Evolutionary conservation across 331 rosid genomes (phyloP).

Genomic region (Phaseolus coccineus): DNA sequence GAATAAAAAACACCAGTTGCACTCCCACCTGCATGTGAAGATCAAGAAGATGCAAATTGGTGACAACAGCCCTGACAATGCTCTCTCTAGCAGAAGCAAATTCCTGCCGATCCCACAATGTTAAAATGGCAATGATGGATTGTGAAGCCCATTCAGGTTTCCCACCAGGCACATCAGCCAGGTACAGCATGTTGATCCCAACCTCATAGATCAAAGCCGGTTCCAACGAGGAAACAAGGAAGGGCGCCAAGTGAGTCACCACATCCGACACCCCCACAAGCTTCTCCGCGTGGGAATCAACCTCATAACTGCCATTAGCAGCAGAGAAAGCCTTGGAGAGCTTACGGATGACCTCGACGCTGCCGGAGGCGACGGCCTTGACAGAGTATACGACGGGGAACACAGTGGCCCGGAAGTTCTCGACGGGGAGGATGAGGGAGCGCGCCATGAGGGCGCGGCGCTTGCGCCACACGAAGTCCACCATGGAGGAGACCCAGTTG

Average conservation of each 20-base stretch:
- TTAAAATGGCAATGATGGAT: slow-evolving; percentile 88
- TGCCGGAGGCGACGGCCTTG: slow-evolving; percentile 90
- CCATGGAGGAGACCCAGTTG: slow-evolving; percentile 96
- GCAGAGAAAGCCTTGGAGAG: slow-evolving; percentile 75
- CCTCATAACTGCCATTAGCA: slow-evolving; percentile 44
- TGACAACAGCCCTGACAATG: slow-evolving; percentile 95
- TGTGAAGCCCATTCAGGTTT: slow-evolving; percentile 99
- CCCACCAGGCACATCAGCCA: slow-evolving; percentile 99
- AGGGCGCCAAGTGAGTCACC: slow-evolving; percentile 91
- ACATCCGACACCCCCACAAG: slow-evolving; percentile 94
- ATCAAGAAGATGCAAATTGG: slow-evolving; percentile 95
- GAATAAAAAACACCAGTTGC: slow-evolving; percentile 23
- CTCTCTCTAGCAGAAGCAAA: slow-evolving; percentile 95
- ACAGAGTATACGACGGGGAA: slow-evolving; percentile 89
- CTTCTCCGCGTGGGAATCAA: slow-evolving; percentile 80
- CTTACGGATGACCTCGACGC: slow-evolving; percentile 80
- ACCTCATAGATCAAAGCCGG: slow-evolving; percentile 96
- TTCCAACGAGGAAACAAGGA: slow-evolving; percentile 89
- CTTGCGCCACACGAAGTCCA: slow-evolving; percentile 93
- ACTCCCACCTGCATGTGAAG: slow-evolving; percentile 90
- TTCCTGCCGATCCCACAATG: slow-evolving; percentile 96
- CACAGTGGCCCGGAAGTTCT: slow-evolving; percentile 86
- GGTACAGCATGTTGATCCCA: slow-evolving; percentile 90
- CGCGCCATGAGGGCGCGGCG: slow-evolving; percentile 91
- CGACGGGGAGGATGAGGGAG: slow-evolving; percentile 86